Evolutionary conservation across 768 basidiomycete genomes (phyloP), one percentile per base, ranked within the genome.

Genomic region (Serpula lacrymans): DNA sequence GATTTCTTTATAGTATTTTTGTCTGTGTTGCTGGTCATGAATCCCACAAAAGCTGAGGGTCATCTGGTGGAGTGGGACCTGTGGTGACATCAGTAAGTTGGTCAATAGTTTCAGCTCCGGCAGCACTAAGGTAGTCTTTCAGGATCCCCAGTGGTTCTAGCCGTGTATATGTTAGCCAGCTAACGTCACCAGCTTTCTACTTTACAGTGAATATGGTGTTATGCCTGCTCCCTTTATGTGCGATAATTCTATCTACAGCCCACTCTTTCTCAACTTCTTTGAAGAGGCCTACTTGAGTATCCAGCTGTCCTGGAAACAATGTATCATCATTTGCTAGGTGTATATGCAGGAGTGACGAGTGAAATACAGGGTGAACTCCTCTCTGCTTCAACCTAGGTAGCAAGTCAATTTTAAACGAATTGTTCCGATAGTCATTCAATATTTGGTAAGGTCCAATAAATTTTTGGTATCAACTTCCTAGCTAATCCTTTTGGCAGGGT

Each of bases 401-500:
- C n/a, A 58, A 29, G 1, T 57, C 55, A 5, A 63, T 17, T 13
- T 42, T 12, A 38, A 48, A 57, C 0, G 58, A 45, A 18, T 51
- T 46, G 20, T 52, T 46, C 1, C 37, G 20, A 14, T 52, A 49
- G 13, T 50, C 49, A 13, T 42, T 25, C 1, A 39, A 3, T 13
- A 62, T 46, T 6, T 14, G n/a, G 41, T 50, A 60, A 7, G 62
- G 61, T 3, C 61, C 62, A 31, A 63, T 52, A 28, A 39, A 63
- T 33, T 58, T 57, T n/a, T 1, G 61, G 61, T 0, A 42, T 29
- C 0, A 63, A 34, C 36, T 63, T 63, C 6, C 24, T 5, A 56
- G 60, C 64, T 62, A 67, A 41, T 65, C 64, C 22, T 42, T 53
- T 41, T 68, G 67, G 14, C 59, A 53, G 1, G 49, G 39, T 0